These are phyloP conservation scores for Phytophthora tubulina DNA, from an alignment of 352 stramenopile species.

Conservation along the genomic window DNA sequence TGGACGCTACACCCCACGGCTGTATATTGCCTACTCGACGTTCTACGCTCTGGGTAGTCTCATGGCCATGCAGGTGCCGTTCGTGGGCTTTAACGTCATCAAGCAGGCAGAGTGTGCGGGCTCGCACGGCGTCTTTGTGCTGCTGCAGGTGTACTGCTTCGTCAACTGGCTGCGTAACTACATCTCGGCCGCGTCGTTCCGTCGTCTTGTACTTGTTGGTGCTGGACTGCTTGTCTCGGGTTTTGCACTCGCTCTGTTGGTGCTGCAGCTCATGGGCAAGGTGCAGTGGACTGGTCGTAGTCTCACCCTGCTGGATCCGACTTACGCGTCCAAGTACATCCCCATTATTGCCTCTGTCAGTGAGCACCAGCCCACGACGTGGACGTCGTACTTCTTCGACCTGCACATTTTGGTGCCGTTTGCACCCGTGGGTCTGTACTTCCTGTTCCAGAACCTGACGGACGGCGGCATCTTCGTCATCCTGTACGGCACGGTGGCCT, in stretches of 20 bases:
- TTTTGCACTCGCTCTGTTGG: conserved; percentile 67
- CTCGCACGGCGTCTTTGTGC: conserved; percentile 94
- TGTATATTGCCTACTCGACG: conserved; percentile 97
- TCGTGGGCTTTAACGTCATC: conserved; percentile 98
- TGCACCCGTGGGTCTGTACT: conserved; percentile 92
- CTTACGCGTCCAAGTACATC: conserved; percentile 95
- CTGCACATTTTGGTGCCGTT: conserved; percentile 93
- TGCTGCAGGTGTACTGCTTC: conserved; percentile 88
- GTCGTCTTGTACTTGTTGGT: conserved; percentile 73
- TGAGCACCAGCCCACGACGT: conserved; percentile 95
- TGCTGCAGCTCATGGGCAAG: conserved; percentile 86
- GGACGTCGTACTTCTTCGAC: conserved; percentile 96
- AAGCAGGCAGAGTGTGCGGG: conserved; percentile 87
- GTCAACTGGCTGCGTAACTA: conserved; percentile 81
- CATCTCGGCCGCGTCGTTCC: conserved; percentile 80
- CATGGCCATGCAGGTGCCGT: conserved; percentile 97
- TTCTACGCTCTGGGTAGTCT: conserved; percentile 98
- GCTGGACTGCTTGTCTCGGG: conserved; percentile 64
- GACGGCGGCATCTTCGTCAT: conserved; percentile 94
- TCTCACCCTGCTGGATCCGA: conserved; percentile 92
- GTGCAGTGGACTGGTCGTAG: conserved; percentile 93
- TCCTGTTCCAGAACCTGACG: conserved; percentile 90
- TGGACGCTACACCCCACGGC: conserved; percentile 92
- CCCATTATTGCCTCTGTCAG: conserved; percentile 95
- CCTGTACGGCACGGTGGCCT: conserved; percentile 93